Conservation (phyloP, 1,284 basidiomycete genomes). For the Irpex sp. region DNA sequence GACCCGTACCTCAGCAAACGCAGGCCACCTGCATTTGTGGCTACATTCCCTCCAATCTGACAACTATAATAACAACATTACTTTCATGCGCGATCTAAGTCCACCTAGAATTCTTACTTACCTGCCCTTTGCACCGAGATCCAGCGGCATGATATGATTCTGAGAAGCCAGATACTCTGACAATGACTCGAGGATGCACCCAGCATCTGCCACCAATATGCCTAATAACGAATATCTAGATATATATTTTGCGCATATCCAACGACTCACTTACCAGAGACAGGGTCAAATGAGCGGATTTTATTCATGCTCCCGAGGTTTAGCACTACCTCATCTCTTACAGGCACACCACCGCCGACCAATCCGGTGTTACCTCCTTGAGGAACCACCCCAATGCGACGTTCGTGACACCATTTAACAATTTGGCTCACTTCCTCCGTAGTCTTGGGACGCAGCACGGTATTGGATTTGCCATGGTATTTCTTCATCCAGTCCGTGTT, state of each 20-base stretch:
- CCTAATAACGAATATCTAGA: slow-evolving; percentile 36
- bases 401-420: slow-evolving; percentile 79
- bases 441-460: slow-evolving; percentile 87
- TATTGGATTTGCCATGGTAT: slow-evolving; percentile 80
- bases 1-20: slow-evolving; percentile 94
- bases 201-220: slow-evolving; percentile 80
- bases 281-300: slow-evolving; percentile 89
- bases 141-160: slow-evolving; percentile 96
- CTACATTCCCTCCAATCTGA: slow-evolving; percentile 97
- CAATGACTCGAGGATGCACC: slow-evolving; percentile 91
- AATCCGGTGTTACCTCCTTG: slow-evolving; percentile 99
- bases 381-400: slow-evolving; percentile 85
- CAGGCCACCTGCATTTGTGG: slow-evolving; percentile 97
- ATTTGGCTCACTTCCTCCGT: slow-evolving; percentile 88
- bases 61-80: slow-evolving; percentile 49
- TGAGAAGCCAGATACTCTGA: slow-evolving; percentile 86
- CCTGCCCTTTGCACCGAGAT: slow-evolving; percentile 98
- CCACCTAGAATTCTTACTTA: slow-evolving; percentile 29
- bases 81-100: not conserved
- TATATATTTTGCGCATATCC: slow-evolving; percentile 5
- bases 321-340: slow-evolving; percentile 87
- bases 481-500: slow-evolving; percentile 99
- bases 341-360: slow-evolving; percentile 93
- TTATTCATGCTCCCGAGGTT: slow-evolving; percentile 82
- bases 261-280: slow-evolving; percentile 61